These are phyloP conservation scores for Nakazawaea pomicola DNA, from an alignment of 805 yeast genomes.

Conservation along the genomic window DNA sequence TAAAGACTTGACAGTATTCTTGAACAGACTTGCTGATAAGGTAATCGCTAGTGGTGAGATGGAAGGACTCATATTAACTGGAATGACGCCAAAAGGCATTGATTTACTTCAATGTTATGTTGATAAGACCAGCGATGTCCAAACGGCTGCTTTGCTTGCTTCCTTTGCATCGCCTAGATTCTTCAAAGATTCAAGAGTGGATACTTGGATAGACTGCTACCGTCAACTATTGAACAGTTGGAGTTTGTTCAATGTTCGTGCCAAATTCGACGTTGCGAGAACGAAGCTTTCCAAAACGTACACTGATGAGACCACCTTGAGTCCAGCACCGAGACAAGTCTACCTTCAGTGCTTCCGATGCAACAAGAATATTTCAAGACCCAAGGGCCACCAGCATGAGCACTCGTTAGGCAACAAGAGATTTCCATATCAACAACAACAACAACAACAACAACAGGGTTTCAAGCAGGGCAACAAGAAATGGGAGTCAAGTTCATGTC, in stretches of 20 bases:
- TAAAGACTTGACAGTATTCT: conserved; percentile 65
- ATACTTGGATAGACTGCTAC: conserved; percentile 74
- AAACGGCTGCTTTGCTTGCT: conserved; percentile 80
- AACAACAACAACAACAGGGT: conserved; percentile 10
- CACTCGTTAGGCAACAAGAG: conserved; percentile 15
- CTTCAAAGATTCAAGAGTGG: conserved; percentile 67
- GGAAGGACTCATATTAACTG: conserved; percentile 87
- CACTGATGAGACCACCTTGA: conserved; percentile 41
- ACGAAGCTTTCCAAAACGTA: conserved; percentile 54
- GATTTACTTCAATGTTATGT: conserved; percentile 82
- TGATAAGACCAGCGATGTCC: conserved; percentile 85
- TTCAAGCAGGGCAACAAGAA: conserved; percentile 13
- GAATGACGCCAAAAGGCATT: conserved; percentile 82
- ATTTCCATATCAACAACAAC: conserved; percentile 26
- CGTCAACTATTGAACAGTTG: conserved; percentile 70
- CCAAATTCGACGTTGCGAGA: conserved; percentile 79
- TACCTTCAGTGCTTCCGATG: conserved; percentile 79
- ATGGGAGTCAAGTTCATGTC: conserved; percentile 40
- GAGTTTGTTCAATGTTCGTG: conserved; percentile 72
- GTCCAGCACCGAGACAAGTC: conserved; percentile 65
- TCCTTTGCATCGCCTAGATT: conserved; percentile 82
- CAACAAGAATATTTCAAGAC: conserved; percentile 59
- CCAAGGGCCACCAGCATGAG: conserved; percentile 10
- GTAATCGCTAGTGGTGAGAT: conserved; percentile 79
- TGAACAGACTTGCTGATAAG: conserved; percentile 62